Conservation (phyloP, 1,139 yeast genomes). For the Pichia sp. region DNA sequence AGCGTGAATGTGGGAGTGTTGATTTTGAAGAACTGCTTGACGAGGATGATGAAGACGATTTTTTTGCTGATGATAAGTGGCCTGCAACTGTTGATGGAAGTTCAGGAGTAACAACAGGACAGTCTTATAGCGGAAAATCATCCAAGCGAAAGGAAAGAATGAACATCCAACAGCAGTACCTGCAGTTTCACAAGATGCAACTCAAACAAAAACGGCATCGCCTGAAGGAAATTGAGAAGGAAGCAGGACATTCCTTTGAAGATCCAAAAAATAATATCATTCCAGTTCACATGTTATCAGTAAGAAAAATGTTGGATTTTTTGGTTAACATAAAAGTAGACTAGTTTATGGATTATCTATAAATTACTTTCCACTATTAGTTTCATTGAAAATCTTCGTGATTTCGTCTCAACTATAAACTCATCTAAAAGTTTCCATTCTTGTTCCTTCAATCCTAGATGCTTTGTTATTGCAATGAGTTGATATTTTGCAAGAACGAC, state of each 20-base stretch:
- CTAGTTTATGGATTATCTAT: conserved; percentile 5
- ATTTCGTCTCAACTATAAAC: not conserved
- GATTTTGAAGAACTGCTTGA: conserved; percentile 33
- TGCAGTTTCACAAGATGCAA: conserved; percentile 16
- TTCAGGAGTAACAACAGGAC: not conserved
- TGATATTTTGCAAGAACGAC: conserved; percentile 8
- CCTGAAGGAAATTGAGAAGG: conserved; percentile 5
- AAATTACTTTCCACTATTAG: not conserved
- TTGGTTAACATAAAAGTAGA: conserved; percentile 36
- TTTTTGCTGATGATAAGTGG: not conserved
- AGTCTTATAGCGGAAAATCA: not conserved
- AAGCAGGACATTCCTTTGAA: conserved; percentile 5
- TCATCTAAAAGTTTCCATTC: conserved; percentile 3
- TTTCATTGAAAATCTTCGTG: not conserved
- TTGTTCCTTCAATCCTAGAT: not conserved
- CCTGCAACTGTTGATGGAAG: not conserved
- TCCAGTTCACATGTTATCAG: conserved; percentile 87
- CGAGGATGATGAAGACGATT: conserved; percentile 28
- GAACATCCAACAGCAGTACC: conserved; percentile 13
- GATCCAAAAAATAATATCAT: conserved; percentile 30
- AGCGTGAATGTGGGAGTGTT: conserved; percentile 16
- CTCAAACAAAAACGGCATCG: conserved; percentile 11
- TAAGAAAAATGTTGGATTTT: conserved; percentile 51
- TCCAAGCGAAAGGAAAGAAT: conserved; percentile 24
- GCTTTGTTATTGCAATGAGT: not conserved